Percentiles rank a stretch among this genome's conserved stretches.
Evolutionary conservation across 139 green algal species (phyloP).

Genomic region (Tetradesmus obliquus): DNA sequence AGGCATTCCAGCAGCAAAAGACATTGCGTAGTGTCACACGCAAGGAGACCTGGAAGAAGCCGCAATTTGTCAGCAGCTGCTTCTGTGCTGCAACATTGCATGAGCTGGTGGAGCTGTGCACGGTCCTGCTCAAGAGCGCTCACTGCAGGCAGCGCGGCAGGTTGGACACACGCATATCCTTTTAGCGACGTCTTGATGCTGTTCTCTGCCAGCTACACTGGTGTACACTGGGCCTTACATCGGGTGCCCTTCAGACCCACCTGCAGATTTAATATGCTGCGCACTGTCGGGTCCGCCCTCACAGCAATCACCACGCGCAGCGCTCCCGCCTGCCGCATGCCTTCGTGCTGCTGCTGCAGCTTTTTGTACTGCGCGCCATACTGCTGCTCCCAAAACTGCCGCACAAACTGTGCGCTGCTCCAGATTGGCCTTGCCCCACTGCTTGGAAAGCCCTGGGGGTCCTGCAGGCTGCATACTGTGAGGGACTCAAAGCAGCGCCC

Average conservation of each 20-base stretch:
- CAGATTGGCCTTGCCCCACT: not conserved
- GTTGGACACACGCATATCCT: no score
- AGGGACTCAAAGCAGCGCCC: constrained; percentile 10
- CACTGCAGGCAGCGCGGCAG: no score
- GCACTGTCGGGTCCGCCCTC: not conserved
- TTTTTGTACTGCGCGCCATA: not conserved
- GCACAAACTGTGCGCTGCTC: not conserved
- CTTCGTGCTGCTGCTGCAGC: not conserved
- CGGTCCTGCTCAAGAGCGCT: no score
- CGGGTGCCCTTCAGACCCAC: not conserved
- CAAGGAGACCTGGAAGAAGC: no score
- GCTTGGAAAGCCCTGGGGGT: not conserved
- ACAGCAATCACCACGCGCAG: constrained; percentile 4
- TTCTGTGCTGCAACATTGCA: no score
- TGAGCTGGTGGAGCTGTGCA: no score
- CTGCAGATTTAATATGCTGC: not conserved
- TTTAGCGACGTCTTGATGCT: no score
- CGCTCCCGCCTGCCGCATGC: not conserved
- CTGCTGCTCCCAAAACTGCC: not conserved
- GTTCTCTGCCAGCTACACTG: no score
- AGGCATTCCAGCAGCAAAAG: not conserved
- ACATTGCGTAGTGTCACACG: not conserved
- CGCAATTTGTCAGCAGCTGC: no score
- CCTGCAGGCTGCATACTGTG: not conserved
- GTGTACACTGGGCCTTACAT: no score